phyloP scores from a whole-genome alignment of 768 basidiomycete genomes.

The Podaxis sp. region DNA sequence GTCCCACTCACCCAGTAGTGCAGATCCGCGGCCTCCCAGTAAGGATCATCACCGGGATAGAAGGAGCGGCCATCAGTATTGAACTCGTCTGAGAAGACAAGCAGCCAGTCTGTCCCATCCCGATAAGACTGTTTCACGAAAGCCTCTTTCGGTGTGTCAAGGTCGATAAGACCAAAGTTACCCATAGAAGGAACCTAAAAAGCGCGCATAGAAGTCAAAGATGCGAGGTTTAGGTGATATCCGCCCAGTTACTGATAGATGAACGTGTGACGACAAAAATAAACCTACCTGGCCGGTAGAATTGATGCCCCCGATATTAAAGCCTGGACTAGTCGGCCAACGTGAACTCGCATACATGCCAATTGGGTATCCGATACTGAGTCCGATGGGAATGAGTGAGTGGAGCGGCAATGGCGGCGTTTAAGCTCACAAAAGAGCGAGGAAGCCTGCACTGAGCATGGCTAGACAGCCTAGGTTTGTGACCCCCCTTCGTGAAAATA shows the following conservation, averaged over 20 bases:
- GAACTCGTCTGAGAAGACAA: conserved; percentile 85
- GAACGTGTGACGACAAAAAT: conserved; percentile 23
- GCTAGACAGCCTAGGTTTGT: conserved; percentile 72
- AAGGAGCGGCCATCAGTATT: conserved; percentile 74
- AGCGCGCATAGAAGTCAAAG: neutral
- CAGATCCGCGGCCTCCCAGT: conserved; percentile 77
- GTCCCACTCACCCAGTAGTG: conserved; percentile 65
- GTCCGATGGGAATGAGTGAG: neutral
- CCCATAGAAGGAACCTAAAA: conserved; percentile 63
- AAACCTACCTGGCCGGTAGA: conserved; percentile 57
- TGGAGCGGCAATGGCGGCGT: neutral
- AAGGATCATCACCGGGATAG: conserved; percentile 83
- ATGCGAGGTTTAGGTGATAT: conserved; percentile 1
- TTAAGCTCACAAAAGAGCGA: conserved; percentile 59
- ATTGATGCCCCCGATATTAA: conserved; percentile 59
- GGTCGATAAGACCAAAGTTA: conserved; percentile 57
- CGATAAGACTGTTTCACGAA: conserved; percentile 53
- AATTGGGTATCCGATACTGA: conserved; percentile 51
- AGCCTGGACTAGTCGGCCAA: conserved; percentile 24
- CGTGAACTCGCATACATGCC: conserved; percentile 29
- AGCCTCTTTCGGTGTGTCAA: conserved; percentile 57
- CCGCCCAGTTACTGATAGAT: conserved; percentile 1
- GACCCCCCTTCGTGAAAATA: conserved; percentile 61
- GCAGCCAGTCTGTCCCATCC: conserved; percentile 53
- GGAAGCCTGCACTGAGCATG: conserved; percentile 45